Conservation (phyloP, 352 stramenopile genomes). For the Phytophthora sp. region DNA sequence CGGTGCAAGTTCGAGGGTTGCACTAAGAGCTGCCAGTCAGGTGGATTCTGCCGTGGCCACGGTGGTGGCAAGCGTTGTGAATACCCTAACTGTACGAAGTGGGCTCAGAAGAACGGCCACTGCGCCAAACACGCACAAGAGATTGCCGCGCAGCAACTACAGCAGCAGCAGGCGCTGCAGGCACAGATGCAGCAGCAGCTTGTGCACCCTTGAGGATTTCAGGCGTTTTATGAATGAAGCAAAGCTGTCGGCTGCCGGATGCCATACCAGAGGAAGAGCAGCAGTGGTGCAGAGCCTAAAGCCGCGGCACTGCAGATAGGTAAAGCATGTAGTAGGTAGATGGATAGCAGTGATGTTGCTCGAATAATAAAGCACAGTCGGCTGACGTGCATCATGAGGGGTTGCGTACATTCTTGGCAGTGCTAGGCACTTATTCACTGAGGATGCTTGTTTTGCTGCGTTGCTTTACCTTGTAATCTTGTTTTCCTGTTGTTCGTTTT, state of each 20-base stretch:
- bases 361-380: conserved; percentile 34
- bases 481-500: too few relatives aligned
- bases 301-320: conserved; percentile 13
- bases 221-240: conserved; percentile 17
- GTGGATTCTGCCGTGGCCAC: conserved; percentile 84
- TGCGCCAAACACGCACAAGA: conserved; percentile 89
- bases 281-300: conserved; percentile 10
- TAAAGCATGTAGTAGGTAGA: conserved; percentile 23
- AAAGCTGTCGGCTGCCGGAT: conserved; percentile 20
- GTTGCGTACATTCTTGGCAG: background rate
- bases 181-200: conserved; percentile 46
- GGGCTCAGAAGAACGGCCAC: conserved; percentile 88
- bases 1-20: conserved; percentile 88
- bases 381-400: background rate
- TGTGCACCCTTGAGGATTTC: conserved; percentile 35
- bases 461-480: too few relatives aligned
- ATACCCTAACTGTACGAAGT: conserved; percentile 87
- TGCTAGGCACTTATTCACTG: too few relatives aligned
- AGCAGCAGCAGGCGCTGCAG: conserved; percentile 51
- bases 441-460: too few relatives aligned
- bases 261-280: conserved; percentile 6
- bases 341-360: conserved; percentile 22
- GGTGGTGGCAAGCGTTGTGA: conserved; percentile 87
- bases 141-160: conserved; percentile 63
- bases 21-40: conserved; percentile 88